Conservation (phyloP, 2,329 filamentous ascomycete species). For the Gremmenia infestans region DNA sequence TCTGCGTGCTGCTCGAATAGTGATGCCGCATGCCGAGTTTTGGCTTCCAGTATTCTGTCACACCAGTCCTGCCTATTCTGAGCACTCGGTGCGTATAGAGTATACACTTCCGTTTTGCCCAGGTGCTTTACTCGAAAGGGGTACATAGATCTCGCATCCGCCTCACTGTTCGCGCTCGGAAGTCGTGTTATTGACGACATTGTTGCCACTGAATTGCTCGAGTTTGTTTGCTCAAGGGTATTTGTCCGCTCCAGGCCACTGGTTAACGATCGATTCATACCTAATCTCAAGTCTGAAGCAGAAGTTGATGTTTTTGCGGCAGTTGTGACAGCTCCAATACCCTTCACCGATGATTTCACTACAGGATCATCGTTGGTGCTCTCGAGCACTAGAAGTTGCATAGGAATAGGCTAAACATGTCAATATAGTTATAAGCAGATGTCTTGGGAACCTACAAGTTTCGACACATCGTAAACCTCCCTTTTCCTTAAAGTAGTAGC, state of each 20-base stretch:
- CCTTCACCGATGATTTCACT: conserved; percentile 62
- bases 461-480: conserved; percentile 85
- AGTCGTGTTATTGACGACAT: conserved; percentile 40
- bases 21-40: conserved; percentile 86
- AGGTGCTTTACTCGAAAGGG: conserved; percentile 96
- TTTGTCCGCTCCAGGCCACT: conserved; percentile 44
- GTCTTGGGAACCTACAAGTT: conserved; percentile 56
- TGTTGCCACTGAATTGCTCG: conserved; percentile 59
- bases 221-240: conserved; percentile 62
- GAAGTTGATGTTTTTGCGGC: conserved; percentile 55
- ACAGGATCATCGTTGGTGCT: conserved; percentile 90
- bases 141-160: conserved; percentile 54
- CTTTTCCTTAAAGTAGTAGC: conserved; percentile 69
- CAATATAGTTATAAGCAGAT: conserved; percentile 14
- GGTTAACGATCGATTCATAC: conserved; percentile 31
- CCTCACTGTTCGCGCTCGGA: conserved; percentile 44
- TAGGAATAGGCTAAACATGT: conserved; percentile 78
- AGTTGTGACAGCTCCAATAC: conserved; percentile 55
- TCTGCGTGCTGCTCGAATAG: conserved; percentile 91
- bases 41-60: conserved; percentile 87
- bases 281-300: conserved; percentile 51
- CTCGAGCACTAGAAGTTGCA: conserved; percentile 91
- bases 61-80: conserved; percentile 84
- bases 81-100: conserved; percentile 74
- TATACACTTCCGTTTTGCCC: conserved; percentile 82